Conservation (phyloP, 2,329 filamentous ascomycete species). For the Zymoseptoria ardabiliae region DNA sequence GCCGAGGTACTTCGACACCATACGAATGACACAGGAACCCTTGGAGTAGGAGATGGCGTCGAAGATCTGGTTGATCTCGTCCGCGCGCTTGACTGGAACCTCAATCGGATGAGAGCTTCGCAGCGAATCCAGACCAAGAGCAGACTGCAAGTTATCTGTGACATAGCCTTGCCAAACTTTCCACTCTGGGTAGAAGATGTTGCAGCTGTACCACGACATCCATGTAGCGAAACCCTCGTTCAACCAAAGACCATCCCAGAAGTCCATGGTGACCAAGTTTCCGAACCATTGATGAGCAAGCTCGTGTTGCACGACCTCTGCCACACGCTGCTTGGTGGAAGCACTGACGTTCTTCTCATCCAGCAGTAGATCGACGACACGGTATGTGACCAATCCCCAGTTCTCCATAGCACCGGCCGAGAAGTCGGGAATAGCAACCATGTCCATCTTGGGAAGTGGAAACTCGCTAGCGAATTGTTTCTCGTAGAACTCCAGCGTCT, state of each 20-base stretch:
- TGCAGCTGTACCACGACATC: slow-evolving; percentile 93
- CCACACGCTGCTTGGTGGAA: slow-evolving; percentile 82
- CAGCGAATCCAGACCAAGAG: slow-evolving; percentile 78
- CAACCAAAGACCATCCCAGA: slow-evolving; percentile 95
- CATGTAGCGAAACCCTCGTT: slow-evolving; percentile 89
- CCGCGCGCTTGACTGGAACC: slow-evolving; percentile 87
- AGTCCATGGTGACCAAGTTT: slow-evolving; percentile 96
- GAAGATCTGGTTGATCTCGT: slow-evolving; percentile 97
- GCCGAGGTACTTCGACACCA: slow-evolving; percentile 93
- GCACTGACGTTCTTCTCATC: slow-evolving; percentile 89
- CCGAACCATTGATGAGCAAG: slow-evolving; percentile 98
- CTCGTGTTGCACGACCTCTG: slow-evolving; percentile 94
- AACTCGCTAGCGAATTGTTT: slow-evolving; percentile 85
- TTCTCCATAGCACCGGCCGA: slow-evolving; percentile 97
- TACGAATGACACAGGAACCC: slow-evolving; percentile 88
- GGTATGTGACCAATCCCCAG: slow-evolving; percentile 93
- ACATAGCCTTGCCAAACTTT: slow-evolving; percentile 97
- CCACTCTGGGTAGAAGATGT: slow-evolving; percentile 95
- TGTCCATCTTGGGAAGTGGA: slow-evolving; percentile 89
- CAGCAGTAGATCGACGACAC: slow-evolving; percentile 80
- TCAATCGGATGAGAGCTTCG: slow-evolving; percentile 95
- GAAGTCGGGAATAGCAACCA: slow-evolving; percentile 94
- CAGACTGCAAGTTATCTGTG: slow-evolving; percentile 82
- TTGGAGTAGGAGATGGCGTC: slow-evolving; percentile 97
- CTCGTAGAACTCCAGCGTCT: slow-evolving; percentile 89